These are phyloP conservation scores for Leishmania arabica DNA, from an alignment of 208 protist genomes.

Conservation along the genomic window DNA sequence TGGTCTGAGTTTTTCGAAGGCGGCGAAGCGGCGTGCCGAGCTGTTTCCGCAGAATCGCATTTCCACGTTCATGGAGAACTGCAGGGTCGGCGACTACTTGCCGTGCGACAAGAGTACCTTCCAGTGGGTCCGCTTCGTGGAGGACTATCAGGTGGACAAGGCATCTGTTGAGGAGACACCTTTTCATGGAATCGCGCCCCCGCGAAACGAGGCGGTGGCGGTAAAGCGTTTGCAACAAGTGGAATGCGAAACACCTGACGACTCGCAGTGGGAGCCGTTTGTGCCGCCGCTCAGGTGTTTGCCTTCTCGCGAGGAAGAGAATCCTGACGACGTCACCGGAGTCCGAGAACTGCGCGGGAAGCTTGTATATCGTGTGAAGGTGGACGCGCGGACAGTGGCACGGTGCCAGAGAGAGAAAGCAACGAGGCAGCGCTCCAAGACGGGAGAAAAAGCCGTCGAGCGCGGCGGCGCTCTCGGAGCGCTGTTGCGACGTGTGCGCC, in stretches of 20 bases:
- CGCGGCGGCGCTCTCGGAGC: constrained; percentile 37
- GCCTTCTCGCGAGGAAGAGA: constrained; percentile 24
- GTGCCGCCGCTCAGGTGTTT: constrained; percentile 23
- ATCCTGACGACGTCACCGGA: constrained; percentile 68
- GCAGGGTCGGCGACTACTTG: constrained; percentile 72
- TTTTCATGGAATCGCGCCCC: constrained; percentile 43
- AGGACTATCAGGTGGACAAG: constrained; percentile 54
- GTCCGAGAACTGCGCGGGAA: constrained; percentile 57
- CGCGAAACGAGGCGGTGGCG: constrained; percentile 26
- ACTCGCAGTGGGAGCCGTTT: constrained; percentile 33
- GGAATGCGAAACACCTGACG: constrained; percentile 37
- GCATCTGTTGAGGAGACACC: constrained; percentile 55
- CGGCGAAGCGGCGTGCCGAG: constrained; percentile 45
- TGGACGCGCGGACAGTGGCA: constrained; percentile 56
- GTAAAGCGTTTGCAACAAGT: background rate
- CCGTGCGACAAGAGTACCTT: constrained; percentile 56
- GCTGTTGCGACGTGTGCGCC: constrained; percentile 46
- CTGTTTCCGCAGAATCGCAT: constrained; percentile 48
- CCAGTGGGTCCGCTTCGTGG: constrained; percentile 55
- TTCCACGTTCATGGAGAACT: constrained; percentile 54
- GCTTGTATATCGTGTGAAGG: constrained; percentile 61
- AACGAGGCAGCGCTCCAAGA: constrained; percentile 30
- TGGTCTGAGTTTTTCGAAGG: constrained; percentile 67
- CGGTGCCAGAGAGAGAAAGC: constrained; percentile 55
- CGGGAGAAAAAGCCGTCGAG: constrained; percentile 16